Conservation (phyloP, 139 green algal species). For the Pseudopediastrum boryanum region DNA sequence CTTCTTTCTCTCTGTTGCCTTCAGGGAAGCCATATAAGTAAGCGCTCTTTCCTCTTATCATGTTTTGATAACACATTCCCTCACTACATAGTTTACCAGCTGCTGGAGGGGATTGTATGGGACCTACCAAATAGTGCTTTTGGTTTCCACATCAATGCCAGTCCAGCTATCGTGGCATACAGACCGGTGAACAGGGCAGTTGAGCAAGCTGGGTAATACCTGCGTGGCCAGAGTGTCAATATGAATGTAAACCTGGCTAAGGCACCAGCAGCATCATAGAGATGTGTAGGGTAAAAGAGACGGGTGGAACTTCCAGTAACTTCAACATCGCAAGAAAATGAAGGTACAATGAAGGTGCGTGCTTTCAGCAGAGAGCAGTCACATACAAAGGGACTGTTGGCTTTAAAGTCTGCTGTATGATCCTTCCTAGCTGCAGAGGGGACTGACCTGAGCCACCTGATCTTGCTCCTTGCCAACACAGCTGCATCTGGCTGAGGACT, state of each 20-base stretch:
- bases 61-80: neutral
- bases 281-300: too few relatives aligned
- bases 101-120: neutral
- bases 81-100: neutral
- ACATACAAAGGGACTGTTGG: too few relatives aligned
- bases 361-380: too few relatives aligned
- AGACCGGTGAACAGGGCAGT: conserved; percentile 54
- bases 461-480: too few relatives aligned
- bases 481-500: too few relatives aligned
- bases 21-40: neutral
- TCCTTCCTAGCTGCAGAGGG: too few relatives aligned
- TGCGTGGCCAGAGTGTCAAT: too few relatives aligned
- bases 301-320: too few relatives aligned
- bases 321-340: too few relatives aligned
- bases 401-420: too few relatives aligned
- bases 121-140: conserved; percentile 43
- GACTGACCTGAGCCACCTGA: too few relatives aligned
- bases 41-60: neutral
- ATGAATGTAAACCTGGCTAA: conserved; percentile 23
- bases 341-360: too few relatives aligned
- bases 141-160: conserved; percentile 36
- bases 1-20: neutral
- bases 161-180: conserved; percentile 45
- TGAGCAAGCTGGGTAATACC: conserved; percentile 36
- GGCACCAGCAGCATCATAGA: conserved; percentile 9